Percentiles rank a stretch among this genome's conserved stretches.
phyloP scores from a whole-genome alignment of 2,329 filamentous ascomycete species.

The Neophaeococcomyces aloes region DNA sequence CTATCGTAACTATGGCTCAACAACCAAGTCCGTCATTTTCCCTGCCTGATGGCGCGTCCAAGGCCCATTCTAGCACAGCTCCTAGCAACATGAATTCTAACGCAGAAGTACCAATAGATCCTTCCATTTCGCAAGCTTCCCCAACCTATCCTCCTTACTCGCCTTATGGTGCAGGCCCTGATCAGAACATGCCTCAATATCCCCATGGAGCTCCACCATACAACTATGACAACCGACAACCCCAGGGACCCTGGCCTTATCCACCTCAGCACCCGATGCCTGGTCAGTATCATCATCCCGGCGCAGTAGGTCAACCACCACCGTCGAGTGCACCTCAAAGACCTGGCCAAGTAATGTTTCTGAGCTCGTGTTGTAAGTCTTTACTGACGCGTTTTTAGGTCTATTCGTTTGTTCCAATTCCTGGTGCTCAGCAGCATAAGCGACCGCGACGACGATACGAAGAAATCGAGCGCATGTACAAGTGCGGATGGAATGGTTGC shows the following conservation, averaged over 20 bases:
- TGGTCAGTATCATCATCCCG: slow-evolving; percentile 40
- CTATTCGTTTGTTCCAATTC: slow-evolving; percentile 95
- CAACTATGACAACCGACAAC: slow-evolving; percentile 35
- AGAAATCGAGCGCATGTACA: slow-evolving; percentile 99
- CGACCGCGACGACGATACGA: slow-evolving; percentile 86
- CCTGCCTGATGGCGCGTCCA: slow-evolving; percentile 67
- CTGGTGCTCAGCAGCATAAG: slow-evolving; percentile 90
- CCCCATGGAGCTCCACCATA: slow-evolving; percentile 32
- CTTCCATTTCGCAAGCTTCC: slow-evolving; percentile 86
- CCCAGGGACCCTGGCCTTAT: slow-evolving; percentile 29
- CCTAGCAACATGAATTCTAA: slow-evolving; percentile 70
- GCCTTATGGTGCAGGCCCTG: slow-evolving; percentile 63
- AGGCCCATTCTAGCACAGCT: slow-evolving; percentile 55
- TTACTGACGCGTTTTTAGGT: slow-evolving; percentile 47
- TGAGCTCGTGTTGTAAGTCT: slow-evolving; percentile 24
- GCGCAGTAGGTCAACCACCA: slow-evolving; percentile 49
- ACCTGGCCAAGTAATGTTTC: slow-evolving; percentile 46
- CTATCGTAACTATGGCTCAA: slow-evolving; percentile 92
- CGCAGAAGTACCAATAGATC: slow-evolving; percentile 97
- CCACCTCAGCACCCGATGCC: slow-evolving; percentile 35
- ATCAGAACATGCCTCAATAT: slow-evolving; percentile 55
- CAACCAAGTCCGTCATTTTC: slow-evolving; percentile 95
- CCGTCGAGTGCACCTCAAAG: slow-evolving; percentile 51
- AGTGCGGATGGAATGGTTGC: slow-evolving; percentile 96
- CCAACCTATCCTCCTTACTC: slow-evolving; percentile 85